These are phyloP conservation scores for Didymella sp. DNA, from an alignment of 2,329 filamentous ascomycete species.

Conservation along the genomic window DNA sequence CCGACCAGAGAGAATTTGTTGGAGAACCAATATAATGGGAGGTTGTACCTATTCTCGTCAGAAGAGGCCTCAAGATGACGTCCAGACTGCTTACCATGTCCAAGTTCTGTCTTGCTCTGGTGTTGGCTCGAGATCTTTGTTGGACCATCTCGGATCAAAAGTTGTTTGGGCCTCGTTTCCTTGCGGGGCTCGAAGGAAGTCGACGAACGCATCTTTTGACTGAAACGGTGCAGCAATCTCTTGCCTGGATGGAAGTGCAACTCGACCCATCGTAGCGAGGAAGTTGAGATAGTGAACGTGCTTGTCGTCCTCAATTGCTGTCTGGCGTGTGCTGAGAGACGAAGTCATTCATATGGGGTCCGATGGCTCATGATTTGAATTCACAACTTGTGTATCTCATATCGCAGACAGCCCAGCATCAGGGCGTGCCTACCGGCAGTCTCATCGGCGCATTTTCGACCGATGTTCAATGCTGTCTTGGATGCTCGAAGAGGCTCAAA, in stretches of 20 bases:
- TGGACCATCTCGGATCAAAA: conserved; percentile 32
- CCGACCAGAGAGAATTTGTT: conserved; percentile 31
- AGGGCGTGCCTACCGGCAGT: neutral
- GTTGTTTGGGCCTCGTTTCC: conserved; percentile 21
- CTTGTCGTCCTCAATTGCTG: neutral
- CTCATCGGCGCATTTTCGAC: conserved; percentile 12
- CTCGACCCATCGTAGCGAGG: neutral
- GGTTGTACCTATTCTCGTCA: conserved; percentile 22
- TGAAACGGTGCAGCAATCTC: conserved; percentile 21
- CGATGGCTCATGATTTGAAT: neutral
- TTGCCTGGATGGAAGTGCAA: neutral
- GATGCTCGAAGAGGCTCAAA: no score
- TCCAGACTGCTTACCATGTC: conserved; percentile 26
- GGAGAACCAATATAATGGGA: conserved; percentile 34
- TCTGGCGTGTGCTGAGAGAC: neutral
- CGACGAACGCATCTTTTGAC: conserved; percentile 31
- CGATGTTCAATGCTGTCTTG: conserved; percentile 1
- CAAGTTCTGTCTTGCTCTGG: conserved; percentile 32
- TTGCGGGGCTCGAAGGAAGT: conserved; percentile 25
- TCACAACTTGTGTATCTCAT: neutral
- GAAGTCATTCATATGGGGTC: conserved; percentile 2
- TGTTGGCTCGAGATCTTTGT: conserved; percentile 37
- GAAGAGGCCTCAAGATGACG: neutral
- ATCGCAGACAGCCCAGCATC: neutral
- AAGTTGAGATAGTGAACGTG: neutral